These are phyloP conservation scores for Cladosporium velox DNA, from an alignment of 2,329 filamentous ascomycete genomes.

Conservation along the genomic window DNA sequence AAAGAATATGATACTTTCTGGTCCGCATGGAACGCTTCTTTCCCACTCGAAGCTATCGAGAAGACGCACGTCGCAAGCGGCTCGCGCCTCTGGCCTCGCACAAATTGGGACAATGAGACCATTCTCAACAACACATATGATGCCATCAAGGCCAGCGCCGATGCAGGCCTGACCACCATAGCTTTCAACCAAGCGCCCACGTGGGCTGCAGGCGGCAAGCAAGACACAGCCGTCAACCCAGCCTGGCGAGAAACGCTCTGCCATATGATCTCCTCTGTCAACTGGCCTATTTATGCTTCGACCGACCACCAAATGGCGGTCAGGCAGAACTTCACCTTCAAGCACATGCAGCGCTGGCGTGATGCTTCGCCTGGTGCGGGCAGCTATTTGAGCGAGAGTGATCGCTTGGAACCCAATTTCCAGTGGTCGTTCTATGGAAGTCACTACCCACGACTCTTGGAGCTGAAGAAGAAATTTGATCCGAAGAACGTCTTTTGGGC, in stretches of 20 bases:
- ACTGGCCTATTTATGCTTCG: neutral
- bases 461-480: conserved; percentile 34
- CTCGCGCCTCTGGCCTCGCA: conserved; percentile 20
- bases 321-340: conserved; percentile 20
- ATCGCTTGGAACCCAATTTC: conserved; percentile 36
- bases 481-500: conserved; percentile 27
- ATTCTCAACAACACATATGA: conserved; percentile 19
- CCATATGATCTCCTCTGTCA: conserved; percentile 19
- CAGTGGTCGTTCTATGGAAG: conserved; percentile 36
- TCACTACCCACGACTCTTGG: conserved; percentile 35
- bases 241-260: conserved; percentile 21
- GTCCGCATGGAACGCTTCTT: conserved; percentile 23
- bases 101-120: conserved; percentile 20
- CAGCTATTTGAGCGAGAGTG: conserved; percentile 52
- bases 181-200: conserved; percentile 22
- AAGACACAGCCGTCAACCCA: conserved; percentile 22
- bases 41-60: conserved; percentile 21
- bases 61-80: conserved; percentile 17
- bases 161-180: conserved; percentile 19
- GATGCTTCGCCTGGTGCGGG: conserved; percentile 45
- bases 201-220: conserved; percentile 1
- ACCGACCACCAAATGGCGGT: neutral
- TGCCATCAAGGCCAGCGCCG: conserved; percentile 9
- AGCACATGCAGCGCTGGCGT: conserved; percentile 29
- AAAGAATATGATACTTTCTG: conserved; percentile 19